phyloP scores from a whole-genome alignment of 2,329 filamentous ascomycete species.

The Tolypocladium amazonense region DNA sequence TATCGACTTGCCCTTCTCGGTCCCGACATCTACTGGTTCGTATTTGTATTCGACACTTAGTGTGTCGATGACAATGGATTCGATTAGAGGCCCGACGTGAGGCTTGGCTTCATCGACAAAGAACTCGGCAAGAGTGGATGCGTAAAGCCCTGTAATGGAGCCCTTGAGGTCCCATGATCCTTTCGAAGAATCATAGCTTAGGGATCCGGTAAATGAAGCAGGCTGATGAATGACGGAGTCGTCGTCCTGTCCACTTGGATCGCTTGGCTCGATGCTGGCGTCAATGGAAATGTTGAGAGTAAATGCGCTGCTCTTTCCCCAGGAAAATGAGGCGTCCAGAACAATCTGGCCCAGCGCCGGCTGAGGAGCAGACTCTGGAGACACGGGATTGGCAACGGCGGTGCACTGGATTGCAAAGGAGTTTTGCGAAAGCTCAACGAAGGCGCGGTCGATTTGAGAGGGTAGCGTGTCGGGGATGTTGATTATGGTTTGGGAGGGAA shows the following conservation, averaged over 20 bases:
- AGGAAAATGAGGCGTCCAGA: slow-evolving; percentile 2
- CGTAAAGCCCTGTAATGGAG: slow-evolving; percentile 1
- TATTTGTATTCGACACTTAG: slow-evolving; percentile 5
- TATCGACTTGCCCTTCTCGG: not conserved
- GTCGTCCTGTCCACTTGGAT: not conserved
- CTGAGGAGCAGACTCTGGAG: slow-evolving; percentile 1
- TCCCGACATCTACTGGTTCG: not conserved
- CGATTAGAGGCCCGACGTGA: slow-evolving; percentile 4
- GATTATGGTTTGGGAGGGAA: not conserved
- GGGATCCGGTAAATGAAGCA: not conserved
- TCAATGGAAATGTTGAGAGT: not conserved
- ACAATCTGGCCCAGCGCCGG: slow-evolving; percentile 1
- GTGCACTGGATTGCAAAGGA: slow-evolving; percentile 2
- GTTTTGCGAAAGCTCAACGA: not conserved
- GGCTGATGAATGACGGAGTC: not conserved
- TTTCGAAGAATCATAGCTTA: slow-evolving; percentile 1
- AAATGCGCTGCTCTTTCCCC: slow-evolving; percentile 1
- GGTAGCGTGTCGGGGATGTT: slow-evolving; percentile 4
- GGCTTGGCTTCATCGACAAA: slow-evolving; percentile 2
- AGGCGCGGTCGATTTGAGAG: slow-evolving; percentile 2
- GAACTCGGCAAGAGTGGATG: slow-evolving; percentile 3
- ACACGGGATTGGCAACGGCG: not conserved
- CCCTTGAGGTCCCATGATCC: slow-evolving; percentile 3
- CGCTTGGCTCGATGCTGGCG: slow-evolving; percentile 1
- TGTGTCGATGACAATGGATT: slow-evolving; percentile 5